phyloP scores from a whole-genome alignment of 2,329 filamentous ascomycete species.

The Hymenoscyphus linearis region DNA sequence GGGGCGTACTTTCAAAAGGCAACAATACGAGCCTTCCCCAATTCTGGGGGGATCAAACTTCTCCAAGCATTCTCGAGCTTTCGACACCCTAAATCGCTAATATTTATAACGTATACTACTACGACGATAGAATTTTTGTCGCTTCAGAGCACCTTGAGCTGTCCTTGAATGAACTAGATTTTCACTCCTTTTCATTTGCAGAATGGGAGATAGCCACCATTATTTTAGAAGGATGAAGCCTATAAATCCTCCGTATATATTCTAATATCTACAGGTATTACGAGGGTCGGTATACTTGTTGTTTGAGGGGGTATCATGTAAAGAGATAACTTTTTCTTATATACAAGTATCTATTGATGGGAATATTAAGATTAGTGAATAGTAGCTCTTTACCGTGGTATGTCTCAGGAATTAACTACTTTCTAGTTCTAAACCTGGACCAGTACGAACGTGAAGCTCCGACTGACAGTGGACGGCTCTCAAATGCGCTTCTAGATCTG shows the following conservation, averaged over 20 bases:
- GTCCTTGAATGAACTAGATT: conserved; percentile 6
- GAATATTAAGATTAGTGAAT: conserved; percentile 7
- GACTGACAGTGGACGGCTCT: background rate
- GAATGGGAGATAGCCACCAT: conserved; percentile 12
- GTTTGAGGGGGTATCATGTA: conserved; percentile 10
- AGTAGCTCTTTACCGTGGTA: background rate
- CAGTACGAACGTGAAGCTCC: conserved; percentile 4
- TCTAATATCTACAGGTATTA: conserved; percentile 7
- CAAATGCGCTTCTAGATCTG: conserved; percentile 7
- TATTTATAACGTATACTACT: conserved; percentile 10
- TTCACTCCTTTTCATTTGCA: conserved; percentile 6
- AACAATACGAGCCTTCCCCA: conserved; percentile 1
- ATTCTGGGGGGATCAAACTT: conserved; percentile 15
- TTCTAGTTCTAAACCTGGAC: conserved; percentile 7
- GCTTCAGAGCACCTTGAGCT: conserved; percentile 11
- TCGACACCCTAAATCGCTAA: conserved; percentile 10
- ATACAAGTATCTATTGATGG: conserved; percentile 9
- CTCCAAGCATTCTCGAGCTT: conserved; percentile 6
- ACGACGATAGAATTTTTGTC: conserved; percentile 6
- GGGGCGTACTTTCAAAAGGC: conserved; percentile 4
- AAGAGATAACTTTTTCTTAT: conserved; percentile 5
- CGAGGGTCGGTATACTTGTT: conserved; percentile 9
- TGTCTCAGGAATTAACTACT: background rate
- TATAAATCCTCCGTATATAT: conserved; percentile 8
- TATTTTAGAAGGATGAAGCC: conserved; percentile 13